Evolutionary conservation across 1,284 basidiomycete species (phyloP).

Genomic region (Microbotryum silenes-acaulis): DNA sequence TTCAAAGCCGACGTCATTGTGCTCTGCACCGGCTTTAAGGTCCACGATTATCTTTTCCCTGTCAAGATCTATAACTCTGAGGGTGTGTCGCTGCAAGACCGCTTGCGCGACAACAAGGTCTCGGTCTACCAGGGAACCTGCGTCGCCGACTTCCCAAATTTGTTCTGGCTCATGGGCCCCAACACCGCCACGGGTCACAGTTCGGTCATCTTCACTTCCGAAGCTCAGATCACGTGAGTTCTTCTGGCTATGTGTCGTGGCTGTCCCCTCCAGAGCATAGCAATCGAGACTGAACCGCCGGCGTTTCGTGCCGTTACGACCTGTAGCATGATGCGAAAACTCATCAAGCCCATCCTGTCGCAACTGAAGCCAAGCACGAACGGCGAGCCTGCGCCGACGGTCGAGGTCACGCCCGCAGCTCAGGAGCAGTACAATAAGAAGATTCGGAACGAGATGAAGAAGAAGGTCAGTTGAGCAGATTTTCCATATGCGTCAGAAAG

Average conservation of each 20-base stretch:
- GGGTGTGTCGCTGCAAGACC: slow-evolving; percentile 18
- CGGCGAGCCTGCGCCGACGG: slow-evolving; percentile 16
- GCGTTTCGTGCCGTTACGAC: not conserved
- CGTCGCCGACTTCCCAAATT: slow-evolving; percentile 22
- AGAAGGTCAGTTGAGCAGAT: not conserved
- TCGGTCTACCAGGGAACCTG: slow-evolving; percentile 20
- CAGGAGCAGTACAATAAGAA: slow-evolving; percentile 13
- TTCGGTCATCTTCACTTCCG: slow-evolving; percentile 30
- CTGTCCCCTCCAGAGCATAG: not conserved
- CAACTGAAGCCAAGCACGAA: not conserved
- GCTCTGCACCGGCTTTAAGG: slow-evolving; percentile 27
- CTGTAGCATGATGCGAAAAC: slow-evolving; percentile 18
- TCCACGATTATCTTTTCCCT: slow-evolving; percentile 29
- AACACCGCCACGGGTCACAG: slow-evolving; percentile 29
- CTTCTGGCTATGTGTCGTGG: not conserved
- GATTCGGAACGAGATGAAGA: slow-evolving; percentile 24
- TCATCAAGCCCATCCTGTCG: slow-evolving; percentile 20
- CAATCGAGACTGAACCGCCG: not conserved
- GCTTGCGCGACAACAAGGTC: slow-evolving; percentile 13
- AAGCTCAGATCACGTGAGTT: slow-evolving; percentile 21
- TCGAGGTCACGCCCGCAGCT: slow-evolving; percentile 24
- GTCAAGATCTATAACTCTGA: slow-evolving; percentile 22
- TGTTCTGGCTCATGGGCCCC: slow-evolving; percentile 31
- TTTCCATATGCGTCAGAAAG: too few species aligned
- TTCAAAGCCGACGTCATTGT: slow-evolving; percentile 27